Percentiles rank a stretch among this genome's conserved stretches.
Evolutionary conservation across 2,329 filamentous ascomycete species (phyloP).

Genomic region (Amauroascus verrucosus): DNA sequence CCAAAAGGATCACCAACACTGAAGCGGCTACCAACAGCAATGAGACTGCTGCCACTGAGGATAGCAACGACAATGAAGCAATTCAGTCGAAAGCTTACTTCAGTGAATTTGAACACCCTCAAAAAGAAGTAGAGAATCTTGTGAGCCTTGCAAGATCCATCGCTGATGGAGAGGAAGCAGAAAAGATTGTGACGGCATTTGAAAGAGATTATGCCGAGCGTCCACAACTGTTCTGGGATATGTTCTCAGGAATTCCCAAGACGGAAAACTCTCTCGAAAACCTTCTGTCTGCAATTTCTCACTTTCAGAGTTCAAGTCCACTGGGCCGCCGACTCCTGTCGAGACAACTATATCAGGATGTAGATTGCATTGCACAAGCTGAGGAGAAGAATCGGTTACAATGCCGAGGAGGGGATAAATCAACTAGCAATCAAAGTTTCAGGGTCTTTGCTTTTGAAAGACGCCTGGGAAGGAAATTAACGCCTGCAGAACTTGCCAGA

Average conservation of each 20-base stretch:
- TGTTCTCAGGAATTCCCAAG: not conserved
- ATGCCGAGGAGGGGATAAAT: too few relatives aligned
- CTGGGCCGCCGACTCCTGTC: not conserved
- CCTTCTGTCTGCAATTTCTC: not conserved
- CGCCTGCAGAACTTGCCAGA: not conserved
- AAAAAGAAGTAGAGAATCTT: not conserved
- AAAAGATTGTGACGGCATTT: not conserved
- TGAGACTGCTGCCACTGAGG: not conserved
- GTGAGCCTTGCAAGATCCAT: not conserved
- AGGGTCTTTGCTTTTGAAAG: not conserved
- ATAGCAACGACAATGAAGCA: not conserved
- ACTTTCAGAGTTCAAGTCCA: not conserved
- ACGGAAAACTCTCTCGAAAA: not conserved
- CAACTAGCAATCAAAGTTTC: not conserved
- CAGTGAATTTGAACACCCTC: not conserved
- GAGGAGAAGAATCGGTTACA: not conserved
- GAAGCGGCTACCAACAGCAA: not conserved
- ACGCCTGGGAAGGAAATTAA: not conserved
- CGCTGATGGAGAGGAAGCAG: not conserved
- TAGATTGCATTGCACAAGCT: not conserved
- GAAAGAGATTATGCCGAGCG: not conserved
- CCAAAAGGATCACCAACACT: too few relatives aligned
- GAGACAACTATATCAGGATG: not conserved
- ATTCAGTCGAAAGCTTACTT: not conserved
- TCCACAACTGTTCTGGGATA: not conserved